A percentile compares a stretch with the other conserved stretches of the same genome.
phyloP scores from a whole-genome alignment of 441 rosid genomes.

The Gossypium aridum region DNA sequence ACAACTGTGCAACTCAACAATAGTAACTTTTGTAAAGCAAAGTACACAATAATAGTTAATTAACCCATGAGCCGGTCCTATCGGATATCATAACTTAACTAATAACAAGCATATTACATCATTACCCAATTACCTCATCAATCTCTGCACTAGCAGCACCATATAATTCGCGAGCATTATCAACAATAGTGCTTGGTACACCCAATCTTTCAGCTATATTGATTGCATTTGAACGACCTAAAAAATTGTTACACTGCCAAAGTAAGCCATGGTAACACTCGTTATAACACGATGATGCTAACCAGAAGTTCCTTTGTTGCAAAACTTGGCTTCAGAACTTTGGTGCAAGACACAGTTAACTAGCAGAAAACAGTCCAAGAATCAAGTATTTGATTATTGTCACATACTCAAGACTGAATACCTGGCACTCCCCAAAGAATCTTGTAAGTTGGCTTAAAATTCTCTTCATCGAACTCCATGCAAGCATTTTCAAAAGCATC shows the following conservation, averaged over 20 bases:
- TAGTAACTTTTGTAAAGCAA: neutral
- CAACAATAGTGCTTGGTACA: conserved; percentile 44
- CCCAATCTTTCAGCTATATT: conserved; percentile 80
- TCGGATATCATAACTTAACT: neutral
- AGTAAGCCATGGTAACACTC: conserved; percentile 6
- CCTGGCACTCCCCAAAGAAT: conserved; percentile 97
- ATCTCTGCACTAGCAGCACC: conserved; percentile 87
- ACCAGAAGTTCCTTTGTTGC: neutral
- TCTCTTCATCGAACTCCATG: conserved; percentile 94
- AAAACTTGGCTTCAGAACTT: neutral
- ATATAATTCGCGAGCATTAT: conserved; percentile 51
- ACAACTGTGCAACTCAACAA: neutral
- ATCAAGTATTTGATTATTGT: conserved; percentile 1
- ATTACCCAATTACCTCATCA: conserved; percentile 43
- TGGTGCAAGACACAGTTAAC: neutral
- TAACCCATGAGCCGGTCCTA: neutral
- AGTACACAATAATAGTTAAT: neutral
- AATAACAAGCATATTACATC: neutral
- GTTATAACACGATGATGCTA: neutral
- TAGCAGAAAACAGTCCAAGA: conserved; percentile 1
- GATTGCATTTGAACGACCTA: conserved; percentile 93
- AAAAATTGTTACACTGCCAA: conserved; percentile 5
- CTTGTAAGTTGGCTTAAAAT: conserved; percentile 82
- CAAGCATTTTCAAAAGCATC: conserved; percentile 86
- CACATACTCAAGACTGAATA: conserved; percentile 23